phyloP scores from a whole-genome alignment of 1,139 yeast genomes.

The Yamadazyma taylorii region DNA sequence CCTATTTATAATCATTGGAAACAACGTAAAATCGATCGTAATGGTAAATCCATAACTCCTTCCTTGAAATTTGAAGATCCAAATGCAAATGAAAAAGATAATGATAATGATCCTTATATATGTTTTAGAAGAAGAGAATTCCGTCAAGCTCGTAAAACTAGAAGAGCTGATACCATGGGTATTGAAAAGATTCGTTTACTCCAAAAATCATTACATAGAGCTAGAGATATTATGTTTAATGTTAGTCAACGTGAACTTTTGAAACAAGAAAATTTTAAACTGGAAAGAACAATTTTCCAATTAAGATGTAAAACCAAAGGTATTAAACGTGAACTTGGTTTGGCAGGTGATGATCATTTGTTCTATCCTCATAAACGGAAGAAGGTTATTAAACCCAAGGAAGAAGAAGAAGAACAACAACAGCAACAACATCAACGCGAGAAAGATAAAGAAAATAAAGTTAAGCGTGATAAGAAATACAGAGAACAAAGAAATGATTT shows the following conservation, averaged over 20 bases:
- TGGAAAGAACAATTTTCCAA: slow-evolving; percentile 66
- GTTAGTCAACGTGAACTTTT: slow-evolving; percentile 76
- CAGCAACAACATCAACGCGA: no score
- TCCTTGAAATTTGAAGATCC: slow-evolving; percentile 82
- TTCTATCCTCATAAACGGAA: slow-evolving; percentile 78
- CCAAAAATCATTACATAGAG: slow-evolving; percentile 75
- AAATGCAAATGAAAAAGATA: slow-evolving; percentile 71
- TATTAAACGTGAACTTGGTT: slow-evolving; percentile 71
- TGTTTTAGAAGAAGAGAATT: slow-evolving; percentile 96
- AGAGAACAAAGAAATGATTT: slow-evolving; percentile 7
- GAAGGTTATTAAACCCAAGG: slow-evolving; percentile 45
- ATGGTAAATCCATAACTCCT: slow-evolving; percentile 75
- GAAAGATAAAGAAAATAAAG: slow-evolving; percentile 27
- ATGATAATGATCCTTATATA: slow-evolving; percentile 90
- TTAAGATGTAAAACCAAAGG: slow-evolving; percentile 70
- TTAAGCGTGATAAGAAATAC: slow-evolving; percentile 25
- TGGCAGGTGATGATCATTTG: slow-evolving; percentile 84
- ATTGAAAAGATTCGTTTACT: slow-evolving; percentile 79
- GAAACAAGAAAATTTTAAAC: slow-evolving; percentile 55
- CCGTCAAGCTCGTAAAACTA: slow-evolving; percentile 92
- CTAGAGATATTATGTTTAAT: slow-evolving; percentile 65
- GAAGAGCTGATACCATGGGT: slow-evolving; percentile 90
- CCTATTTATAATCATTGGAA: slow-evolving; percentile 83
- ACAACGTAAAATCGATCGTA: slow-evolving; percentile 63
- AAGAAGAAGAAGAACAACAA: slow-evolving; percentile 39